Evolutionary conservation across 2,329 filamentous ascomycete genomes (phyloP).

Genomic region (Fusarium secorum): DNA sequence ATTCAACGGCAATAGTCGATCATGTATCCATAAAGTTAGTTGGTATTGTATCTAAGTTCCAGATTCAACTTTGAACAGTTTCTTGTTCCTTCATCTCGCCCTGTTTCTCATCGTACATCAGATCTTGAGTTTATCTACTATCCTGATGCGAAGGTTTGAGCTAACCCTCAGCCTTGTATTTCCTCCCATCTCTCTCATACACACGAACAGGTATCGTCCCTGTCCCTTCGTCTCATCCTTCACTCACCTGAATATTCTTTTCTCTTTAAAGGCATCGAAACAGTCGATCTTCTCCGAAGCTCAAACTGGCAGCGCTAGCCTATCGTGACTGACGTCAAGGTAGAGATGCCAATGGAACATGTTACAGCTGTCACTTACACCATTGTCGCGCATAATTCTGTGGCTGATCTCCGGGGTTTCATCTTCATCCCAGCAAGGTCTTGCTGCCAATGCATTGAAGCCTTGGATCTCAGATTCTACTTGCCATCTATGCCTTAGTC

Average conservation of each 20-base stretch:
- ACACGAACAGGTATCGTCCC: constrained; percentile 19
- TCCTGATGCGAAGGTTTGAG: not conserved
- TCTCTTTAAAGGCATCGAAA: constrained; percentile 18
- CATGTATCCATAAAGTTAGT: not conserved
- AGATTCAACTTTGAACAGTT: not conserved
- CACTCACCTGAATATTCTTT: constrained; percentile 6
- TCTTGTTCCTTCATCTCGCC: constrained; percentile 2
- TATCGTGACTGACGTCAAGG: constrained; percentile 8
- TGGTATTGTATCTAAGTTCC: not conserved
- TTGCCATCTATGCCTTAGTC: constrained; percentile 13
- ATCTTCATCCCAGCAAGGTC: constrained; percentile 32
- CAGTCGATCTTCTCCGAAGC: constrained; percentile 4
- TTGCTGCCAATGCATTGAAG: constrained; percentile 14
- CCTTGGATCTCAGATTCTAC: constrained; percentile 24
- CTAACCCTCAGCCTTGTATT: constrained; percentile 3
- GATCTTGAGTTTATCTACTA: constrained; percentile 15
- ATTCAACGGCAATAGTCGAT: not conserved
- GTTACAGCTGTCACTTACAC: constrained; percentile 19
- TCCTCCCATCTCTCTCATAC: constrained; percentile 20
- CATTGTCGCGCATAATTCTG: constrained; percentile 29
- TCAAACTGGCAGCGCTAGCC: not conserved
- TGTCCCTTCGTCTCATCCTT: constrained; percentile 34
- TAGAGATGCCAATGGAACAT: not conserved
- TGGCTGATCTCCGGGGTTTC: constrained; percentile 32
- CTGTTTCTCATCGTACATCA: not conserved